Percentiles rank a stretch among this genome's conserved stretches.
These are phyloP conservation scores for Arachnomyces sp. DNA, from an alignment of 2,329 filamentous ascomycete genomes.

Conservation along the genomic window DNA sequence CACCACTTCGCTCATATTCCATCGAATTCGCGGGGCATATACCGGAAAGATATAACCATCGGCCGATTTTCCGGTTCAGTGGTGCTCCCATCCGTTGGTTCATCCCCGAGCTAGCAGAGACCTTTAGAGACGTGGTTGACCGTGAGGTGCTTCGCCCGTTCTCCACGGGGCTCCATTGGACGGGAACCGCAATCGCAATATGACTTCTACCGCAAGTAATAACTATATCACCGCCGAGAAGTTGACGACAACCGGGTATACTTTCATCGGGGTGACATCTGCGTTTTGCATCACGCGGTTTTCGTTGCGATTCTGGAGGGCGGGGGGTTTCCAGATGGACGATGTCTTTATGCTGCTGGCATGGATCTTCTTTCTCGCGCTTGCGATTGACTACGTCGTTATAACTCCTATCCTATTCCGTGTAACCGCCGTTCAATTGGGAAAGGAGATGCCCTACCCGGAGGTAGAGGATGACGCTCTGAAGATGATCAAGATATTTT, in stretches of 20 bases:
- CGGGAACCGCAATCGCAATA: background rate
- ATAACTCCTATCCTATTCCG: constrained; percentile 28
- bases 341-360: constrained; percentile 6
- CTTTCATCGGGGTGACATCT: constrained; percentile 14
- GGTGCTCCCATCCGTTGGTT: no score
- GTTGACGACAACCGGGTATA: constrained; percentile 11
- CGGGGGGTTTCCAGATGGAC: constrained; percentile 6
- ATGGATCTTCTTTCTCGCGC: constrained; percentile 9
- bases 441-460: constrained; percentile 19
- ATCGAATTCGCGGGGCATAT: no score
- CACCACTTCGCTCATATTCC: no score
- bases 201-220: background rate
- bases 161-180: no score
- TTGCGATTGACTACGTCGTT: constrained; percentile 28
- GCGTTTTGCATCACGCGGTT: constrained; percentile 12
- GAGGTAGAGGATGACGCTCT: constrained; percentile 24
- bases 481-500: constrained; percentile 30
- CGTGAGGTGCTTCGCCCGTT: no score
- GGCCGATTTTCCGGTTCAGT: no score
- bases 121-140: no score
- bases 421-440: constrained; percentile 19
- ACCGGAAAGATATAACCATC: no score
- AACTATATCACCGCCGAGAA: constrained; percentile 9
- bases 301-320: constrained; percentile 5
- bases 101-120: no score